Base-by-base conservation (phyloP, 306 rosid species). In the Lathyrus aphaca region DNA sequence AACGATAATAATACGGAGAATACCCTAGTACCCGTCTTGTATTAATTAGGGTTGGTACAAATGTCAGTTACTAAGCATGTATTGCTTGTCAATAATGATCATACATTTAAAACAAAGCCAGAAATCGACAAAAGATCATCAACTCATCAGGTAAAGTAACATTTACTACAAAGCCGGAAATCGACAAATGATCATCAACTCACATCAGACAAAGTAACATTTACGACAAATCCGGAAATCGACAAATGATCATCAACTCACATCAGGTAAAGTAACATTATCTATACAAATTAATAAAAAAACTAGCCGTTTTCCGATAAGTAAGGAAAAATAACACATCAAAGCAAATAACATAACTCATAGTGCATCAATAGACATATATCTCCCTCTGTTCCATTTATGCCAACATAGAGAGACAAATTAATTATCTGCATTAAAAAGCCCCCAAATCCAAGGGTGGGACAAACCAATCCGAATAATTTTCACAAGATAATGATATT, bases 311-410 rank as follows among this genome's bases (percentile, higher is more conserved):
- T 44, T 42, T 11, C 19, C 32, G 25, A 49, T 39, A 19, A 13
- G 16, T 17, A 8, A 3, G 16, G 10, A 67, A 40, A 46, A 55
- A 46, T 8, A 14, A 72, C 8, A 23, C 13, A 56, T 37, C 23
- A 6, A 14, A 73, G 76, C 66, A 64, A 48, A 64, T 37, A 14
- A 25, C 76, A 35, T 43, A 70, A 38, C 50, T 63, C n/a, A 42
- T 19, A 43, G 59, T 54, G 29, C 15, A 10, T 56, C 55, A 19
- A 43, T 49, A 39, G 21, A 58, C 73, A 57, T 57, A 27, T 57
- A 54, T 13, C 38, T 18, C 55, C 15, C 27, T 58, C 71, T 73
- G 71, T 65, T 69, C 77, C 73, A 69, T 74, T 45, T 42, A 48
- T 32, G 32, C 73, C 73, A 25, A 15, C 7, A 39, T 21, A 37